A percentile compares a stretch with the other conserved stretches of the same genome.
Evolutionary conservation across 805 yeast species (phyloP).

Genomic region (Monosporozyma siamensis): DNA sequence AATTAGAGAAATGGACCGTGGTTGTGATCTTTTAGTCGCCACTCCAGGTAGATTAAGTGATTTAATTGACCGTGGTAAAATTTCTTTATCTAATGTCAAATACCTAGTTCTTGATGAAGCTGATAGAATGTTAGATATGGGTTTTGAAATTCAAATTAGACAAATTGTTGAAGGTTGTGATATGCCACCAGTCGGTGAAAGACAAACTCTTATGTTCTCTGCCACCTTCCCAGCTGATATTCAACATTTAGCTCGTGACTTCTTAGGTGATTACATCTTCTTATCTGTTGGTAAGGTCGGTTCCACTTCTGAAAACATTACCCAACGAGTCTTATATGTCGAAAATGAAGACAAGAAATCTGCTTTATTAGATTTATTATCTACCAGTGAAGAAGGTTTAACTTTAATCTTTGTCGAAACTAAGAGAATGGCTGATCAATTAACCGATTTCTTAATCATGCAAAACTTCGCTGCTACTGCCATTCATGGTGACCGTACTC

Average conservation of each 20-base stretch:
- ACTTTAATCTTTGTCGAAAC: slow-evolving; percentile 96
- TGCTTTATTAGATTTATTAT: slow-evolving; percentile 77
- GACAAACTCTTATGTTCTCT: slow-evolving; percentile 97
- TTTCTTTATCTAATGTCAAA: slow-evolving; percentile 81
- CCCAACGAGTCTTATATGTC: slow-evolving; percentile 86
- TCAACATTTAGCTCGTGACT: slow-evolving; percentile 94
- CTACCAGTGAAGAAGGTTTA: slow-evolving; percentile 73
- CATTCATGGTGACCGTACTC: slow-evolving; percentile 98
- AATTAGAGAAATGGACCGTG: slow-evolving; percentile 79
- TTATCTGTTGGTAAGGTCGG: slow-evolving; percentile 98
- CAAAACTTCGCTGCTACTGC: slow-evolving; percentile 95
- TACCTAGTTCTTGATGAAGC: slow-evolving; percentile 97
- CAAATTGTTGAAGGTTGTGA: slow-evolving; percentile 95
- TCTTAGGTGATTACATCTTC: slow-evolving; percentile 91
- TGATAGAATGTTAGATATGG: slow-evolving; percentile 99
- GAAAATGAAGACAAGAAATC: slow-evolving; percentile 91
- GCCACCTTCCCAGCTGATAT: slow-evolving; percentile 99
- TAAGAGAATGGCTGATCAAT: slow-evolving; percentile 94
- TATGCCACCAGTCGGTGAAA: slow-evolving; percentile 83
- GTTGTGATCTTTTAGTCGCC: slow-evolving; percentile 94
- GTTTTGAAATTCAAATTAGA: slow-evolving; percentile 99
- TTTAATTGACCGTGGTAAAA: slow-evolving; percentile 87
- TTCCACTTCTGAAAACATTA: slow-evolving; percentile 96
- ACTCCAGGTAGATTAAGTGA: slow-evolving; percentile 99
- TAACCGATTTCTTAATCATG: slow-evolving; percentile 82